Evolutionary conservation across 495 filamentous ascomycete species (phyloP).

Genomic region (Talaromyces proteolyticus): DNA sequence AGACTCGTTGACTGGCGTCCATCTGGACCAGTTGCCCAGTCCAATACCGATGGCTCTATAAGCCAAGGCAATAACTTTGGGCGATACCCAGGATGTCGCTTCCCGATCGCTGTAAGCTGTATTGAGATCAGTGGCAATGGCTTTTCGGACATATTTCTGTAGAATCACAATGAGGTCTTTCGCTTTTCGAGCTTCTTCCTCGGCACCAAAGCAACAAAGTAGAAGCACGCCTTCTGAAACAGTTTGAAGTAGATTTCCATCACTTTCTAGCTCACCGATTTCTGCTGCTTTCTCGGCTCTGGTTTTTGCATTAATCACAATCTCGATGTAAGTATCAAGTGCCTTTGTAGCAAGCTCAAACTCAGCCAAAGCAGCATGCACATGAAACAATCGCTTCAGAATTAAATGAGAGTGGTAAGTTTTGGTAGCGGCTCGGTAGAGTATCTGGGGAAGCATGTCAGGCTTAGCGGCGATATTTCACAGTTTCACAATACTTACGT

Average conservation of each 20-base stretch:
- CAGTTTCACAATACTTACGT: slow-evolving; percentile 36
- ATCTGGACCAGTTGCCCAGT: slow-evolving; percentile 77
- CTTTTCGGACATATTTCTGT: slow-evolving; percentile 56
- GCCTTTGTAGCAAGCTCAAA: slow-evolving; percentile 83
- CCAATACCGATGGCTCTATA: slow-evolving; percentile 80
- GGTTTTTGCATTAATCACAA: slow-evolving; percentile 74
- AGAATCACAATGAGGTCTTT: slow-evolving; percentile 58
- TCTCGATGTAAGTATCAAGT: slow-evolving; percentile 83
- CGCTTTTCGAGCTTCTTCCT: slow-evolving; percentile 71
- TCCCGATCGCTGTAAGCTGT: slow-evolving; percentile 28
- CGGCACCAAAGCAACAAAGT: slow-evolving; percentile 73
- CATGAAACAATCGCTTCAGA: slow-evolving; percentile 79
- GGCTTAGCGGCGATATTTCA: neutral
- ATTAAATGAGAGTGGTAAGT: slow-evolving; percentile 90
- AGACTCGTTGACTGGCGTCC: slow-evolving; percentile 65
- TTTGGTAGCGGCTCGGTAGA: slow-evolving; percentile 84
- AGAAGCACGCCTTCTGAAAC: slow-evolving; percentile 71
- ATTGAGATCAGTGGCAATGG: slow-evolving; percentile 23
- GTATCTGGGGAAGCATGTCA: slow-evolving; percentile 39
- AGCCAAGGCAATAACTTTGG: slow-evolving; percentile 53
- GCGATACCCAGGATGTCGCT: slow-evolving; percentile 35
- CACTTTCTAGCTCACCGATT: slow-evolving; percentile 70
- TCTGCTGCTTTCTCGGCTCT: slow-evolving; percentile 72
- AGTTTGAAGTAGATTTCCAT: slow-evolving; percentile 67
- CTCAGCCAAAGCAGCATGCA: slow-evolving; percentile 79